Percentiles rank a stretch among this genome's conserved stretches.
Conservation (phyloP, 2,329 filamentous ascomycete species). For the Colletotrichum plurivorum region DNA sequence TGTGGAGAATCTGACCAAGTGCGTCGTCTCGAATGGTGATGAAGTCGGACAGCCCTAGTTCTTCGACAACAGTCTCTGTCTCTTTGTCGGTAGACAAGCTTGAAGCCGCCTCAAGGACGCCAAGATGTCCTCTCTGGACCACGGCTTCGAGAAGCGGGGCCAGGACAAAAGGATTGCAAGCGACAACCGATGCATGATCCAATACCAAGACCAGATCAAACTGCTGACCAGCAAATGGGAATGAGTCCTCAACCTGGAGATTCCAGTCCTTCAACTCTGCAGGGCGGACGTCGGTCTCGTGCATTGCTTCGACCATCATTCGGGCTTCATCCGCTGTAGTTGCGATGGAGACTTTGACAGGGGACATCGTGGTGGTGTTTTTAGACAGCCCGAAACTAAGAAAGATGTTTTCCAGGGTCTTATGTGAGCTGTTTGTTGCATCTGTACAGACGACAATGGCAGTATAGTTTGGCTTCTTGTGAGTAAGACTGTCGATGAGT, state of each 20-base stretch:
- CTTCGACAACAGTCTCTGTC: background rate
- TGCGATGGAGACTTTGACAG: background rate
- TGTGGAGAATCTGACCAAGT: background rate
- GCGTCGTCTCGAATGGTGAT: background rate
- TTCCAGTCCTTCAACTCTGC: background rate
- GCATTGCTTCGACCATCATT: background rate
- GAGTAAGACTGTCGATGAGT: background rate
- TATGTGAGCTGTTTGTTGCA: background rate
- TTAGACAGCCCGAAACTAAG: background rate
- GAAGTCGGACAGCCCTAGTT: background rate
- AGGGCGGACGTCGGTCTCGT: background rate
- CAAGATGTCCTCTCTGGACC: background rate
- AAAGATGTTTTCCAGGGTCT: background rate
- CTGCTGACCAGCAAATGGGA: background rate
- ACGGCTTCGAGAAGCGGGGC: background rate
- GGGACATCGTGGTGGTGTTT: background rate
- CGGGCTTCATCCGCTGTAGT: background rate
- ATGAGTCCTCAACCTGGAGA: background rate
- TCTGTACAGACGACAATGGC: background rate
- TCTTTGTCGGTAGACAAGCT: background rate
- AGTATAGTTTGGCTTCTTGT: constrained; percentile 8
- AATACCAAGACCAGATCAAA: background rate
- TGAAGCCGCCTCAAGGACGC: background rate
- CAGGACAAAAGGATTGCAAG: background rate
- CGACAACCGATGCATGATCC: background rate